Evolutionary conservation across 2,329 filamentous ascomycete genomes (phyloP).

Genomic region (Colletotrichum lini): DNA sequence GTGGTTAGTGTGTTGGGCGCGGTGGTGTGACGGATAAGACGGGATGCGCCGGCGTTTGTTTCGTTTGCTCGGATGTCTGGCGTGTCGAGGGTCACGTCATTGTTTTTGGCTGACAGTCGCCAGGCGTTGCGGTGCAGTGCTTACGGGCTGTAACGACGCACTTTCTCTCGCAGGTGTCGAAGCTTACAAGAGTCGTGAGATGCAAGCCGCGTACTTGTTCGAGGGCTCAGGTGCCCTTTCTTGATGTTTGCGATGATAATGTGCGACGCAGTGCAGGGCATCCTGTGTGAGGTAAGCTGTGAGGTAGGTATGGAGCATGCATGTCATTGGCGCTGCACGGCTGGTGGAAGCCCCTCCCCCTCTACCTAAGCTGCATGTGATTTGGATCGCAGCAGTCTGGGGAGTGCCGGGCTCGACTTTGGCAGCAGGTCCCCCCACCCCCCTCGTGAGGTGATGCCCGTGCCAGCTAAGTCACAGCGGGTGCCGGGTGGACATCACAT

Average conservation of each 20-base stretch:
- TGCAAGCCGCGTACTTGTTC: not conserved
- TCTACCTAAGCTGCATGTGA: slow-evolving; percentile 36
- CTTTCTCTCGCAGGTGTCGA: not conserved
- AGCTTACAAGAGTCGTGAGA: not conserved
- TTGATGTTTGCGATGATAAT: not conserved
- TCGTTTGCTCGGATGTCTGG: slow-evolving; percentile 23
- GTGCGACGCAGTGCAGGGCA: not conserved
- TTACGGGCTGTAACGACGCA: not conserved
- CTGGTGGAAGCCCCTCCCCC: slow-evolving; percentile 18
- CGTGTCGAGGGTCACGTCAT: slow-evolving; percentile 40
- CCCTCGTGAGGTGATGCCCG: not conserved
- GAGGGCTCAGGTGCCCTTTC: not conserved
- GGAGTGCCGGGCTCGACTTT: slow-evolving; percentile 8
- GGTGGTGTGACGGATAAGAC: slow-evolving; percentile 15
- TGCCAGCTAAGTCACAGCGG: slow-evolving; percentile 6
- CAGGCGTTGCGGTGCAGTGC: slow-evolving; percentile 3
- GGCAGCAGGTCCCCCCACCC: slow-evolving; percentile 10
- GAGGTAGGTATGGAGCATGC: slow-evolving; percentile 2
- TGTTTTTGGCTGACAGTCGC: slow-evolving; percentile 18
- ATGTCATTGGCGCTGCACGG: slow-evolving; percentile 19
- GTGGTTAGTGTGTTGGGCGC: slow-evolving; percentile 12
- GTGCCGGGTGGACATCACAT: slow-evolving; percentile 15
- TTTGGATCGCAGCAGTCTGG: slow-evolving; percentile 17
- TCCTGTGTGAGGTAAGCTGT: slow-evolving; percentile 7
- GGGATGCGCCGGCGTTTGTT: slow-evolving; percentile 30